These are phyloP conservation scores for Aspergillus persii DNA, from an alignment of 2,329 filamentous ascomycete genomes.

Conservation along the genomic window DNA sequence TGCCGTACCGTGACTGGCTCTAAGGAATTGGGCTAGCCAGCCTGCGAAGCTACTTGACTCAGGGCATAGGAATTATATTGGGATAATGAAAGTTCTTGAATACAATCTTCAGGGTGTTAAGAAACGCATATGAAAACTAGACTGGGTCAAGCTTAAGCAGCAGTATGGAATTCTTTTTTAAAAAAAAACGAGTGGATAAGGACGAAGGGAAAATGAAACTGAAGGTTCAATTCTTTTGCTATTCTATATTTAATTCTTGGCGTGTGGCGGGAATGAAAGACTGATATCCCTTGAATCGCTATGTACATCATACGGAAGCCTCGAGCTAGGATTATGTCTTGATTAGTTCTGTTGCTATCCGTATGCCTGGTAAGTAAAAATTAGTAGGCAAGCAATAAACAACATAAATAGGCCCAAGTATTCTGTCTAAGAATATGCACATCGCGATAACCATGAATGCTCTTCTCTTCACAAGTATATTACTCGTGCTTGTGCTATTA, in stretches of 20 bases:
- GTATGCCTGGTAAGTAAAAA: fast-evolving
- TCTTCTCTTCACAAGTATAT: not conserved
- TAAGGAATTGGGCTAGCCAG: not conserved
- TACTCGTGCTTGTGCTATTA: not conserved
- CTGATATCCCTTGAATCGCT: not conserved
- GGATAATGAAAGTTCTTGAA: too few relatives aligned
- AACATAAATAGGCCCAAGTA: not conserved
- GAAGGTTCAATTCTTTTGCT: too few relatives aligned
- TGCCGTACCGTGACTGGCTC: not conserved
- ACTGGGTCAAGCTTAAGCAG: too few relatives aligned
- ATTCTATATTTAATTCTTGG: too few relatives aligned
- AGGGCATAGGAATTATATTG: too few relatives aligned
- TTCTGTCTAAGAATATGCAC: not conserved
- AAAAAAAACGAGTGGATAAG: too few relatives aligned
- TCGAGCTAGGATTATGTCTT: not conserved
- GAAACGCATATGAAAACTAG: too few relatives aligned
- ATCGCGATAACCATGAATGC: not conserved
- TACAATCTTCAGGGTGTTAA: too few relatives aligned
- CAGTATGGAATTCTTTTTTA: too few relatives aligned
- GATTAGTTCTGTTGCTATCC: not conserved
- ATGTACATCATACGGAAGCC: not conserved
- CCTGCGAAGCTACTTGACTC: not conserved
- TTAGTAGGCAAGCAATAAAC: not conserved
- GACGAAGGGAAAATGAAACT: too few relatives aligned
- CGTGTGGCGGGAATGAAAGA: not conserved